Conservation (phyloP, 257 asterid genomes). For the Nicotiana benthamiana region DNA sequence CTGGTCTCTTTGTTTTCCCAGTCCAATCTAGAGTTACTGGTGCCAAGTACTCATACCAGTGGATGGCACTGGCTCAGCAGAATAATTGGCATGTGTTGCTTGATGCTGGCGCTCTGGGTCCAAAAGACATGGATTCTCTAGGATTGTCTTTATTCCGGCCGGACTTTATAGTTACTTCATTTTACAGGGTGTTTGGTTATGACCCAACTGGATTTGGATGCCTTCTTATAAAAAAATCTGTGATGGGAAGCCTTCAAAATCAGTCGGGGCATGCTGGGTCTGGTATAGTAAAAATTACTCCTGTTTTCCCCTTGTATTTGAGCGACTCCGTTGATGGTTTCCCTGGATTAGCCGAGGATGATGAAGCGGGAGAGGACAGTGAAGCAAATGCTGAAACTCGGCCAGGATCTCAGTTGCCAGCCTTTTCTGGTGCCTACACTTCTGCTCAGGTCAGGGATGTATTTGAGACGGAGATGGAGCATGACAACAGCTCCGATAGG, state of each 20-base stretch:
- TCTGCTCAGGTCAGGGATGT: conserved; percentile 97
- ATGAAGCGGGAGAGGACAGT: conserved; percentile 47
- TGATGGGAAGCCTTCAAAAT: conserved; percentile 82
- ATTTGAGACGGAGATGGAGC: conserved; percentile 86
- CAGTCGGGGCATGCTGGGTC: conserved; percentile 94
- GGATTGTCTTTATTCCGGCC: conserved; percentile 95
- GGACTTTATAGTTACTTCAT: conserved; percentile 90
- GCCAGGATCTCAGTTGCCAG: conserved; percentile 73
- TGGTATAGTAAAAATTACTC: conserved; percentile 89
- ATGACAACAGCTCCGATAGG: conserved; percentile 77
- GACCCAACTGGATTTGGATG: conserved; percentile 99
- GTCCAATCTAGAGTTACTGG: conserved; percentile 97
- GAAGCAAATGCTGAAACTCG: conserved; percentile 50
- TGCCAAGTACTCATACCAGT: conserved; percentile 92
- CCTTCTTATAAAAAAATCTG: conserved; percentile 91
- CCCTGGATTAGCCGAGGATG: conserved; percentile 73
- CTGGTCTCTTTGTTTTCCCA: conserved; percentile 93
- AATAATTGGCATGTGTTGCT: conserved; percentile 98
- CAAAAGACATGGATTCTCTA: conserved; percentile 98
- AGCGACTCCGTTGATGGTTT: conserved; percentile 89
- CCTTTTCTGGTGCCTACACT: conserved; percentile 98
- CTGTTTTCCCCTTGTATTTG: conserved; percentile 78
- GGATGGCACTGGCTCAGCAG: conserved; percentile 99
- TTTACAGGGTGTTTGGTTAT: conserved; percentile 89
- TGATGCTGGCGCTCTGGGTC: conserved; percentile 98